Conservation (phyloP, 768 basidiomycete genomes). For the Filobasidium floriforme region DNA sequence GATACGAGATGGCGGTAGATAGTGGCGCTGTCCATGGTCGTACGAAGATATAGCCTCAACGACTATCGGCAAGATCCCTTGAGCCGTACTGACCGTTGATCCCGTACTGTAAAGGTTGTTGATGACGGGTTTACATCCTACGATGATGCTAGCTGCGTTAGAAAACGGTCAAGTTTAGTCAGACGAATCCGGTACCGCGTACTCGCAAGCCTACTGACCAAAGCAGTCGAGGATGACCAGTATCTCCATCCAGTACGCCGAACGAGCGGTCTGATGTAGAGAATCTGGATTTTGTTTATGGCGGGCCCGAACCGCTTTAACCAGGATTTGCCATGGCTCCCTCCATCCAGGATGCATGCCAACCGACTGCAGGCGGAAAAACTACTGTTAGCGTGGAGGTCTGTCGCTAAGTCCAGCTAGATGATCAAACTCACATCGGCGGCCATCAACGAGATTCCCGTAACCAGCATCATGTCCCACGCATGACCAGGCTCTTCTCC, state of each 20-base stretch:
- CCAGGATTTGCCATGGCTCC: background rate
- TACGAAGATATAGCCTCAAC: background rate
- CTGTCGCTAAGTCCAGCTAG: background rate
- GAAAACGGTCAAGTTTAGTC: too few species aligned
- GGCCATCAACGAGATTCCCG: background rate
- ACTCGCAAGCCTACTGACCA: too few species aligned
- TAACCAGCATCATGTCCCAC: background rate
- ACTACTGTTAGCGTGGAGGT: background rate
- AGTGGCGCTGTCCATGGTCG: background rate
- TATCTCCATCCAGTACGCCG: background rate
- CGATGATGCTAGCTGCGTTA: too few species aligned
- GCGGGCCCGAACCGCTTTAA: background rate
- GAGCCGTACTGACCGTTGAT: background rate
- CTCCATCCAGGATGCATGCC: background rate
- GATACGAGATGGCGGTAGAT: background rate
- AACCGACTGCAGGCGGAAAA: background rate
- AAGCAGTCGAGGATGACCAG: background rate
- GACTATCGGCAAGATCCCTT: background rate
- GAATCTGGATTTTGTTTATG: background rate
- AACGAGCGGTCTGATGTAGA: too few species aligned
- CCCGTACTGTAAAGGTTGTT: too few species aligned
- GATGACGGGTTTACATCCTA: too few species aligned
- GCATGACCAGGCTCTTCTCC: background rate
- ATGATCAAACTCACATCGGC: constrained; percentile 1
- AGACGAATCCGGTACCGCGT: too few species aligned